A percentile compares a stretch with the other conserved stretches of the same genome.
Evolutionary conservation across 345 rosid species (phyloP).

Genomic region (Brassica rapa): DNA sequence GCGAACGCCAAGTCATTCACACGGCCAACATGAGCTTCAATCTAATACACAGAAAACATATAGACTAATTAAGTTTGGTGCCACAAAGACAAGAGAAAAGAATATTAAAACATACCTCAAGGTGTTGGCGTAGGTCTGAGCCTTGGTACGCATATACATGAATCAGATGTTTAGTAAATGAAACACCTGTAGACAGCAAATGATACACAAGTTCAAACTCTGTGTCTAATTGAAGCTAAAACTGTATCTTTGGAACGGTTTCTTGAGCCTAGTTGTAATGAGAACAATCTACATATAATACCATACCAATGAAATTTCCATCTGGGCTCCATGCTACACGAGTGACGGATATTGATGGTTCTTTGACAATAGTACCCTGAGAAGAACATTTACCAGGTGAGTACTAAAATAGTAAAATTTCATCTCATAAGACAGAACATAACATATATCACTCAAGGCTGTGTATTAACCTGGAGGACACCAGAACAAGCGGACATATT

Average conservation of each 20-base stretch:
- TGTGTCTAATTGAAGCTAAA: slow-evolving; percentile 28
- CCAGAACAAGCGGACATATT: slow-evolving; percentile 53
- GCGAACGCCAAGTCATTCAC: slow-evolving; percentile 80
- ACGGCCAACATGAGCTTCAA: slow-evolving; percentile 73
- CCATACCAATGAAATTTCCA: slow-evolving; percentile 65
- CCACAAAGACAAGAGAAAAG: slow-evolving; percentile 7
- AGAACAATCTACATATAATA: neutral
- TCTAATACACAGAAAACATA: slow-evolving; percentile 45
- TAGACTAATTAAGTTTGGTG: neutral
- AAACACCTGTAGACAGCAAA: slow-evolving; percentile 54
- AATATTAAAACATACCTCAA: slow-evolving; percentile 49
- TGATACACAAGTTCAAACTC: slow-evolving; percentile 17
- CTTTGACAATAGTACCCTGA: slow-evolving; percentile 56
- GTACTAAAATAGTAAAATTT: neutral
- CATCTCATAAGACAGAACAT: slow-evolving; percentile 6
- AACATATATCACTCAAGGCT: neutral
- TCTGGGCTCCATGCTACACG: slow-evolving; percentile 79
- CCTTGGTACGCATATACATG: slow-evolving; percentile 65
- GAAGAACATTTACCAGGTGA: slow-evolving; percentile 19
- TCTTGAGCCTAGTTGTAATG: slow-evolving; percentile 8
- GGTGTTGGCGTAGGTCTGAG: slow-evolving; percentile 62
- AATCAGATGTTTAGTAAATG: slow-evolving; percentile 68
- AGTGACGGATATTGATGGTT: slow-evolving; percentile 53
- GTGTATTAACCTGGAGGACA: slow-evolving; percentile 62
- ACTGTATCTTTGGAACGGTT: neutral